Evolutionary conservation across 345 rosid genomes (phyloP), one percentile per base, ranked within the genome.

Genomic region (Punica granatum): DNA sequence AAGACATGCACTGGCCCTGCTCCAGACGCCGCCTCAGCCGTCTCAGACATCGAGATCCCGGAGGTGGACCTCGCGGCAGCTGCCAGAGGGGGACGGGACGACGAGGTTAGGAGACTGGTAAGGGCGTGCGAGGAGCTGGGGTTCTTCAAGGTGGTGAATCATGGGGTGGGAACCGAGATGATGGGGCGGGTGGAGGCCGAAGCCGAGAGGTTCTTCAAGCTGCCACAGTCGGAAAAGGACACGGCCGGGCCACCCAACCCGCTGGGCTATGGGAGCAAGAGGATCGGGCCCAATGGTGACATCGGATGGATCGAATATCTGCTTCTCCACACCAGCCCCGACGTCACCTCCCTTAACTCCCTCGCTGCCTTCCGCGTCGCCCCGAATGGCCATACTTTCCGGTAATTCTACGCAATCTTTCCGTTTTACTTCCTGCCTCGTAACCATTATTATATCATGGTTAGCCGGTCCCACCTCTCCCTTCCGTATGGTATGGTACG

Each of bases 261-360:
- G 12, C 51, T 75, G 6, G 82, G 82, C 14, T 79, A 79, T 28
- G 82, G 82, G 21, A 67, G 79, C 67, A 79, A 66, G 65, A 75
- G 65, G n/a, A 75, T 79, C 44, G 82, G 82, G 46, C 66, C 71
- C 15, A 79, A 70, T 26, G 82, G 82, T 19, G 82, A 79, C 43
- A 30, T 44, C 3, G 82, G 82, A 4, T 75, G 76, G 65, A 70
- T 79, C 46, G 82, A 79, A 61, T 79, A 75, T 64, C 74, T 79
- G 18, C 67, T 79, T 18, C 63, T 79, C 21, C 65, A 64, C 28
- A 67, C 75, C 13, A 60, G 70, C 48, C 77, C 77, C 16, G n/a
- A 63, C 1, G 33, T 62, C 25, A 13, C 35, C 25, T 62, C 65
- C 3, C 43, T n/a, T 7, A 62, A 62, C 4, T 35, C 42, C 28